These are phyloP conservation scores for Myxozyma sirexii DNA, from an alignment of 805 yeast species.

Conservation along the genomic window DNA sequence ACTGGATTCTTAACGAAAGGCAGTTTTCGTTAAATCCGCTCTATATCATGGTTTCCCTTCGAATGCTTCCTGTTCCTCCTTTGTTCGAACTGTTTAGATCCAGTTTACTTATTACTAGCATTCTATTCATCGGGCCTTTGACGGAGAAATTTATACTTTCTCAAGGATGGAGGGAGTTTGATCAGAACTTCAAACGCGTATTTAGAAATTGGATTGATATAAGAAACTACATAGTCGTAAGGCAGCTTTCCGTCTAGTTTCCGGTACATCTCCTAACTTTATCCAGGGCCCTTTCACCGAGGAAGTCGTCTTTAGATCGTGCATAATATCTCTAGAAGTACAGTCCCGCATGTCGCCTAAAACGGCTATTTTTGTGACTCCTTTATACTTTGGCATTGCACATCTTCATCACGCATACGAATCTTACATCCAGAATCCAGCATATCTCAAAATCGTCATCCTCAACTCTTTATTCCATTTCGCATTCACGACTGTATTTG, in stretches of 20 bases:
- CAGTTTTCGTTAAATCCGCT: constrained; percentile 10
- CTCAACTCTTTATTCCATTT: constrained; percentile 55
- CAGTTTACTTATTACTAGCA: constrained; percentile 38
- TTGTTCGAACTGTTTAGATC: constrained; percentile 17
- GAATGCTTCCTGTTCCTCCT: constrained; percentile 20
- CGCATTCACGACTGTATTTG: constrained; percentile 69
- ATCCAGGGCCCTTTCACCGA: constrained; percentile 72
- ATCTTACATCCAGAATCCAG: constrained; percentile 40
- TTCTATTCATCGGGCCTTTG: constrained; percentile 56
- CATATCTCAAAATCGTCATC: constrained; percentile 43
- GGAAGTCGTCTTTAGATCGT: constrained; percentile 68
- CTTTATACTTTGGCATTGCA: constrained; percentile 72
- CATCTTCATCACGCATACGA: constrained; percentile 76
- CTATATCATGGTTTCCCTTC: constrained; percentile 2
- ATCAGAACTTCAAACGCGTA: background rate
- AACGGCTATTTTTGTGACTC: constrained; percentile 49
- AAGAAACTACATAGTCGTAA: constrained; percentile 31
- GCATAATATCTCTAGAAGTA: constrained; percentile 44
- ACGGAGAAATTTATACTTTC: constrained; percentile 43
- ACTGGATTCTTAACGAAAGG: constrained; percentile 17
- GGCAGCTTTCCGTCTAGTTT: background rate
- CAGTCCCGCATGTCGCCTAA: constrained; percentile 27
- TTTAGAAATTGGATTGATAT: constrained; percentile 17
- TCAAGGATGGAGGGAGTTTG: constrained; percentile 23
- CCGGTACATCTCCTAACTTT: background rate